These are phyloP conservation scores for Ophiocordyceps robertsii DNA, from an alignment of 2,329 filamentous ascomycete genomes.

Conservation along the genomic window DNA sequence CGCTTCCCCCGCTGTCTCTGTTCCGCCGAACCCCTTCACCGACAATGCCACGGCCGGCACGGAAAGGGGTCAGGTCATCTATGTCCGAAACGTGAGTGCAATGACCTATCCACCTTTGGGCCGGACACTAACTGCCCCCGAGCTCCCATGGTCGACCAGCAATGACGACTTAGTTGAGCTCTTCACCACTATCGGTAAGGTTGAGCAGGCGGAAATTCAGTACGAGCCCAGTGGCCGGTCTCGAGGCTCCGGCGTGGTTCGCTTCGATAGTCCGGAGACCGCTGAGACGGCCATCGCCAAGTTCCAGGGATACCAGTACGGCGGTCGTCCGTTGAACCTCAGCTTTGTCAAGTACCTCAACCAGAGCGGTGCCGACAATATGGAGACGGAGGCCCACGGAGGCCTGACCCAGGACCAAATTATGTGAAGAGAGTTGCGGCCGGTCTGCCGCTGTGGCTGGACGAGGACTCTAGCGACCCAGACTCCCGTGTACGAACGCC, in stretches of 20 bases:
- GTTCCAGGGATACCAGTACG: constrained; percentile 96
- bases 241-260: constrained; percentile 88
- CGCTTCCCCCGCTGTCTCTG: constrained; percentile 30
- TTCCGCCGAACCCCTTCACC: constrained; percentile 78
- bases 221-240: constrained; percentile 95
- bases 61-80: constrained; percentile 74
- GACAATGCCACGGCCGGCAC: constrained; percentile 81
- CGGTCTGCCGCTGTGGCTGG: no score
- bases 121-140: constrained; percentile 3
- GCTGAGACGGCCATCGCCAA: constrained; percentile 92
- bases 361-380: constrained; percentile 51
- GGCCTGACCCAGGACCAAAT: constrained; percentile 95
- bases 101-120: not conserved
- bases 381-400: constrained; percentile 68
- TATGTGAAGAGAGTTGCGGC: constrained; percentile 48
- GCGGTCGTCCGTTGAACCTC: constrained; percentile 82
- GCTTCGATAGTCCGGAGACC: constrained; percentile 71
- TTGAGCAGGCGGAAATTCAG: constrained; percentile 97
- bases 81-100: constrained; percentile 83
- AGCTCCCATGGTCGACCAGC: constrained; percentile 98
- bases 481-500: not conserved
- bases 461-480: not conserved
- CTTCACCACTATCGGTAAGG: constrained; percentile 95
- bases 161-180: constrained; percentile 95
- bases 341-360: constrained; percentile 90